These are phyloP conservation scores for Puccinia triticina DNA, from an alignment of 1,284 basidiomycete species.

Conservation along the genomic window DNA sequence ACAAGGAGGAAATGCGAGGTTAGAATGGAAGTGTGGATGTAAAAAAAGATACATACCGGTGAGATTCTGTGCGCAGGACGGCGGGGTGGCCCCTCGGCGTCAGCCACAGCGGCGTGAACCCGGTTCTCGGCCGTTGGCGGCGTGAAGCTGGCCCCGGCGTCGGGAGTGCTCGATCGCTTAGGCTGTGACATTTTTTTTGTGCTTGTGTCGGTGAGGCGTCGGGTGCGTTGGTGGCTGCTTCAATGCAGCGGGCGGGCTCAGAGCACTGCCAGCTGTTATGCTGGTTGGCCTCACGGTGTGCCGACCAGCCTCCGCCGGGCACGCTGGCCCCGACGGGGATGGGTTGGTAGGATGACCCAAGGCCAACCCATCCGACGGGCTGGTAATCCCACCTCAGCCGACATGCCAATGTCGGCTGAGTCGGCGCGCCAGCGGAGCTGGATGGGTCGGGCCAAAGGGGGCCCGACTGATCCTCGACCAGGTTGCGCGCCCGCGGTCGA, in stretches of 20 bases:
- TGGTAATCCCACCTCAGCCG: no score
- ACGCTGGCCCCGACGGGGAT: not conserved
- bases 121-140: no score
- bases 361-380: no score
- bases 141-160: not conserved
- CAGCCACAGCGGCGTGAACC: not conserved
- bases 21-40: not conserved
- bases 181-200: not conserved
- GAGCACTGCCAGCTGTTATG: not conserved
- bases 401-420: no score
- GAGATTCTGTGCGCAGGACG: not conserved
- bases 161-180: conserved; percentile 2
- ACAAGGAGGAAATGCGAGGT: not conserved
- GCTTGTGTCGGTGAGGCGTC: no score
- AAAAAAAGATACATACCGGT: not conserved
- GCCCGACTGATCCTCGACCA: not conserved
- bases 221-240: no score
- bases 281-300: not conserved
- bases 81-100: not conserved
- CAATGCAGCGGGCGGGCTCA: not conserved
- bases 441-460: not conserved
- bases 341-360: not conserved
- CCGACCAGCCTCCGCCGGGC: not conserved
- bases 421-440: not conserved
- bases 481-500: not conserved